Evolutionary conservation across 306 rosid genomes (phyloP).

Genomic region (Hippophae tibetana): DNA sequence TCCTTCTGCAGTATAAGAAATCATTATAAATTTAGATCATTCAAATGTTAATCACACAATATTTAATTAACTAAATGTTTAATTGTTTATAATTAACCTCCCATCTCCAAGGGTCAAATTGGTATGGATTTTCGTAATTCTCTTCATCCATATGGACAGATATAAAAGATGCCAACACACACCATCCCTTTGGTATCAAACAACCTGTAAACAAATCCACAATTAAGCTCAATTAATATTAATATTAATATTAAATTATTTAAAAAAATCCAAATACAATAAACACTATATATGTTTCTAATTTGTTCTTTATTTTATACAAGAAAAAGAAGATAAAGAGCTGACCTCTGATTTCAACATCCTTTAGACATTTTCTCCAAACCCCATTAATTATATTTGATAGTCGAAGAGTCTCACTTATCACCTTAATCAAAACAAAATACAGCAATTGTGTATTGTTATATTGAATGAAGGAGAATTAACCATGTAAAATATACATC

Average conservation of each 20-base stretch:
- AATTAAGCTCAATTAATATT: neutral
- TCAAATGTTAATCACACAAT: neutral
- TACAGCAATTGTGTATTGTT: neutral
- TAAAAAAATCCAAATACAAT: too few relatives aligned
- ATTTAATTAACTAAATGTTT: neutral
- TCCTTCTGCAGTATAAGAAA: conserved; percentile 22
- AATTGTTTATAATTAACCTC: conserved; percentile 41
- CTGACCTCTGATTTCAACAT: conserved; percentile 73
- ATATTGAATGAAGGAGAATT: neutral
- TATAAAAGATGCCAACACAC: conserved; percentile 65
- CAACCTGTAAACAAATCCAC: conserved; percentile 38
- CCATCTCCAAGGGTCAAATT: conserved; percentile 92
- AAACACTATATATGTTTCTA: too few relatives aligned
- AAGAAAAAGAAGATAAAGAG: neutral
- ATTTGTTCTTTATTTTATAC: too few relatives aligned
- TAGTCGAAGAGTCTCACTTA: conserved; percentile 87
- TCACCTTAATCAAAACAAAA: conserved; percentile 38
- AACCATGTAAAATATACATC: too few relatives aligned
- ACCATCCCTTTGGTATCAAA: conserved; percentile 64
- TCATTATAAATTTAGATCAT: neutral
- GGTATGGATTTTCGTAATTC: conserved; percentile 52
- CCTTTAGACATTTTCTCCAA: conserved; percentile 80
- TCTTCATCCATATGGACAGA: conserved; percentile 69
- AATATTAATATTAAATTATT: neutral
- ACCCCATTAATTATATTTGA: conserved; percentile 84